Evolutionary conservation across 768 basidiomycete species (phyloP), one percentile per base, ranked within the genome.

Genomic region (Termitomyces sp.): DNA sequence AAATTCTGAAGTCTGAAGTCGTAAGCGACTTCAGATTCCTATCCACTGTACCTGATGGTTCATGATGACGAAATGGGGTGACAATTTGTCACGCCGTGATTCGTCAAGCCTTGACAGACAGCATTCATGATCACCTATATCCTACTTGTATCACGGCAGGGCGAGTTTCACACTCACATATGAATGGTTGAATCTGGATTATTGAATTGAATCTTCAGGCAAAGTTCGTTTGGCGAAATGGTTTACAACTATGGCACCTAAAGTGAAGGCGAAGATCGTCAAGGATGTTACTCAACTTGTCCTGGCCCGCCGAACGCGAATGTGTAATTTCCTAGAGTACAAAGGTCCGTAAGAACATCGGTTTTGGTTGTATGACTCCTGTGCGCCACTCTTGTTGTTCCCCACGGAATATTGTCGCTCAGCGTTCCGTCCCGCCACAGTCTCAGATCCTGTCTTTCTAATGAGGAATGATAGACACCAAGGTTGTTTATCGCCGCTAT

Each of bases 291-390:
- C 97, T 0, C 96, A 98, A 74, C 82, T 98, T 52, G 97, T 99
- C 41, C 81, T 98, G 46, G 95, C 94, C 46, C 83, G 97, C 47
- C 82, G 97, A 61, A 96, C 97, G 56, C 82, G 94, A 62, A 98
- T 97, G 95, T 98, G 95, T 72, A 99, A 99, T 74, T 94, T 99
- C 69, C 74, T 99, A 54, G 97, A 99, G 72, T 98, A 98, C 81
- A 98, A 98, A 79, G 96, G 96, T 93, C 60, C 63, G 82, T 64
- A 29, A 42, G 44, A 22, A 24, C 7, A 9, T 36, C 34, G 50
- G 26, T 41, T 16, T 39, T 24, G 27, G 20, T 27, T 27, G 46
- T 27, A 46, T 39, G 39, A 13, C 46, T 56, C 14, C 32, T 24
- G 22, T 42, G 48, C 48, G 46, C 31, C 24, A 26, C 39, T 56